A percentile compares a stretch with the other conserved stretches of the same genome.
phyloP scores from a whole-genome alignment of 2,329 filamentous ascomycete species.

The Trichoderma brevicompactum region DNA sequence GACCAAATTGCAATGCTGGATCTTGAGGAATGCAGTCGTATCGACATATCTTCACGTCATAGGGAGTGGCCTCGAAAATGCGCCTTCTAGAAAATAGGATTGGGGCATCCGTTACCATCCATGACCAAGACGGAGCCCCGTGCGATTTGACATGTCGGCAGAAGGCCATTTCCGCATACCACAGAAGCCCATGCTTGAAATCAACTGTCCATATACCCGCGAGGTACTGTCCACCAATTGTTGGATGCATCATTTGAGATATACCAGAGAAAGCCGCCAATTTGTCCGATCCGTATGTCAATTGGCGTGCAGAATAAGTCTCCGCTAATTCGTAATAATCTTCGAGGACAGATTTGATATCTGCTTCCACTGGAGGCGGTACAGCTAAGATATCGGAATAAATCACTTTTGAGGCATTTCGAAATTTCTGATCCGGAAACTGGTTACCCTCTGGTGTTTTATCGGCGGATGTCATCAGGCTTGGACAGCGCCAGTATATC shows the following conservation, averaged over 20 bases:
- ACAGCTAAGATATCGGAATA: background rate
- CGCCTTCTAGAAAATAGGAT: background rate
- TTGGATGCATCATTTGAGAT: conserved; percentile 2
- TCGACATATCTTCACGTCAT: background rate
- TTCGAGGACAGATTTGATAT: background rate
- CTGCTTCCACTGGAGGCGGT: background rate
- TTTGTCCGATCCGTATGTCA: conserved; percentile 20
- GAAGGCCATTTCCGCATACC: background rate
- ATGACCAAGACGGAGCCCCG: conserved; percentile 23
- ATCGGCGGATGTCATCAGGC: conserved; percentile 5
- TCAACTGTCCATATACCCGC: conserved; percentile 20
- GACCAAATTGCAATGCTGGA: background rate
- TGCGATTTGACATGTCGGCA: conserved; percentile 6
- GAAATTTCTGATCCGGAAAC: background rate
- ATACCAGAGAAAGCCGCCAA: conserved; percentile 16
- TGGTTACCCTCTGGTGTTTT: background rate
- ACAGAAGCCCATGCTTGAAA: conserved; percentile 8
- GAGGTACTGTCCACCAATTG: conserved; percentile 14
- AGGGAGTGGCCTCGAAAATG: background rate
- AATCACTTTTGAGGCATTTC: background rate
- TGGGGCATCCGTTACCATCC: conserved; percentile 6
- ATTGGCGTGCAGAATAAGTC: background rate
- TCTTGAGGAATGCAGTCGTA: conserved; percentile 1
- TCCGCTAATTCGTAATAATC: conserved; percentile 12
- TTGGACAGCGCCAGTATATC: conserved; percentile 24